Base-by-base conservation (phyloP, 352 stramenopile species). In the Globisporangium heterothallicum region DNA sequence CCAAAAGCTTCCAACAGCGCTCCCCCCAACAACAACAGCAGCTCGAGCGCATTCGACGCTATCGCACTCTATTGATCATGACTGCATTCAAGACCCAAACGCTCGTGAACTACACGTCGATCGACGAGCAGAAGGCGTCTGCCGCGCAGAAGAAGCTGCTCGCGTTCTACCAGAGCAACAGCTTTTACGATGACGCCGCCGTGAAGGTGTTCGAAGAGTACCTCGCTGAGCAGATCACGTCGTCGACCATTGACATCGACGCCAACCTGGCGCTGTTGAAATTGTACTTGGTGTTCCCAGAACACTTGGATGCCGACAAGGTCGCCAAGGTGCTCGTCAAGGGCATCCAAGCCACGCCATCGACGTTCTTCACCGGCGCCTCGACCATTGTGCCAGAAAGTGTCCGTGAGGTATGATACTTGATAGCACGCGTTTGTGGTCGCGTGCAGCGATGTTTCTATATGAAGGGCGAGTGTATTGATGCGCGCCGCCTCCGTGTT, bases 241-340 rank as follows among this genome's bases (percentile, higher is more conserved):
- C 64, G 60, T 55, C 50, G 18, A 74, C 58, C 9, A 68, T 92
- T 27, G 81, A 92, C 49, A 72, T 86, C 25, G 78, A 94, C 64
- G 79, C 84, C 49, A 70, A 85, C 59, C 62, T 94, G 55, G 78
- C 77, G 58, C 72, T 94, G 54, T 68, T 94, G 52, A 90, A 89
- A 68, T 68, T 94, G 45, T 94, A 90, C 68, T 60, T 84, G 42
- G 57, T 94, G 24, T 89, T 89, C 66, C 79, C 81, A 26, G 59
- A 55, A 38, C 64, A 68, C 41, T 43, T 59, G 9, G 80, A 87
- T n/a, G 70, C 70, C 32, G 66, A 74, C 48, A 74, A 84, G 25
- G 78, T 88, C 35, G 64, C 70, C 40, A 82, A 74, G 49, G 70
- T 92, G 42, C 64, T 93, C 26, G 56, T 82, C 47, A 93, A 93